phyloP scores from a whole-genome alignment of 2,329 filamentous ascomycete genomes.

The Penicillium sp. region DNA sequence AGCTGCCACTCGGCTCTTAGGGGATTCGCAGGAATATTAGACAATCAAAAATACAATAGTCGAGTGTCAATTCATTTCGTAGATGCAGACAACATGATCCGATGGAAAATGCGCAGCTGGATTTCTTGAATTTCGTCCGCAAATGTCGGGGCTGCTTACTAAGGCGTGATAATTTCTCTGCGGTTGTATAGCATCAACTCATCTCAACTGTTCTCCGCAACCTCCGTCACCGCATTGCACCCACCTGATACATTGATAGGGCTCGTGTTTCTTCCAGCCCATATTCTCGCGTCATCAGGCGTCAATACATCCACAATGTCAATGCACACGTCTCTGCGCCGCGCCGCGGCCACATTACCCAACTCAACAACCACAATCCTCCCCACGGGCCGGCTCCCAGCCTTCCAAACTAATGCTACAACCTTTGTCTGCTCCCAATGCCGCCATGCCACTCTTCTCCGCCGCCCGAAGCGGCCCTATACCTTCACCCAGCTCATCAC shows the following conservation, averaged over 20 bases:
- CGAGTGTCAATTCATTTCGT: constrained; percentile 20
- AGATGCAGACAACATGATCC: background rate
- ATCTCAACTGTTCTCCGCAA: constrained; percentile 8
- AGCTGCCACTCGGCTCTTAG: constrained; percentile 10
- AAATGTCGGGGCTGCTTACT: constrained; percentile 28
- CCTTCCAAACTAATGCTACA: constrained; percentile 28
- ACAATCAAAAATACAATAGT: background rate
- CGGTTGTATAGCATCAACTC: constrained; percentile 23
- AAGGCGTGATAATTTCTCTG: constrained; percentile 32
- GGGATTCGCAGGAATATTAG: constrained; percentile 6
- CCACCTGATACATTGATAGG: background rate
- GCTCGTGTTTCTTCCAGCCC: background rate
- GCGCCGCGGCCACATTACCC: constrained; percentile 27
- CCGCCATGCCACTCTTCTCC: constrained; percentile 78
- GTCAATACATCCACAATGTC: constrained; percentile 26
- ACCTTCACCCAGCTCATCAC: constrained; percentile 96
- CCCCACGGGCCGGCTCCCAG: constrained; percentile 30
- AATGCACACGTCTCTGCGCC: constrained; percentile 35
- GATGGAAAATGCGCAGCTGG: background rate
- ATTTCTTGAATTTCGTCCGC: constrained; percentile 9
- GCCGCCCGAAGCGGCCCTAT: constrained; percentile 86
- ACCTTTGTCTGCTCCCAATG: constrained; percentile 55
- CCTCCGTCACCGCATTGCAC: constrained; percentile 10
- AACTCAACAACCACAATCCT: constrained; percentile 33
- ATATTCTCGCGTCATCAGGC: background rate